Evolutionary conservation across 768 basidiomycete species (phyloP), one percentile per base, ranked within the genome.

Genomic region (Cyclocybe cylindracea): DNA sequence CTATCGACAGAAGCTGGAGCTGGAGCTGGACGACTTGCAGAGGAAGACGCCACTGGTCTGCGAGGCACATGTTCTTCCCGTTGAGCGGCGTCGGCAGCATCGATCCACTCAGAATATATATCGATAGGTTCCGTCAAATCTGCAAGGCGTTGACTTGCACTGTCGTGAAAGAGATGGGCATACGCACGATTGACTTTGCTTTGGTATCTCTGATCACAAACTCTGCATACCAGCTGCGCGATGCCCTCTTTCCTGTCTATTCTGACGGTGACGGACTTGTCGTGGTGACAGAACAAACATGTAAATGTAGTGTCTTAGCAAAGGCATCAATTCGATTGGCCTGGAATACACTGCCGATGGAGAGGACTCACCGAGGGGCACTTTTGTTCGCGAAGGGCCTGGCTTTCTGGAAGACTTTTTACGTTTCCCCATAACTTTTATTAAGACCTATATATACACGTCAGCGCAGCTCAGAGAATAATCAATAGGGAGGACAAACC

Each of bases 91-190:
- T 92, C 90, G 5, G 89, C 88, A 44, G 90, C 90, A 65, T 92
- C 90, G 56, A 93, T 91, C 91, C 91, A 94, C 64, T 91, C 89
- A 6, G 91, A 91, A 66, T 92, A 94, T 31, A 94, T 89, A 67
- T 94, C 91, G 50, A 94, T 84, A 11, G 91, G 83, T 59, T 93
- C 91, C 1, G 91, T 91, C 46, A 94, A 75, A 66, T 94, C 91
- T 94, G 64, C 13, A 37, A 42, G 39, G 10, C 1, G 18, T 50
- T 37, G 40, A 48, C 44, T 47, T 39, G 56, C 32, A 29, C 32
- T 13, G 49, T 57, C 54, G 9, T 39, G 24, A 19, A 6, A 13
- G 36, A 42, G 33, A 57, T 35, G 39, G n/a, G n/a, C 8, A 51
- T 52, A 60, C 68, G 51, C 44, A 94, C 91, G 89, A 60, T 91